These are phyloP conservation scores for Microcyclospora tardicrescens DNA, from an alignment of 2,329 filamentous ascomycete species.

Conservation along the genomic window DNA sequence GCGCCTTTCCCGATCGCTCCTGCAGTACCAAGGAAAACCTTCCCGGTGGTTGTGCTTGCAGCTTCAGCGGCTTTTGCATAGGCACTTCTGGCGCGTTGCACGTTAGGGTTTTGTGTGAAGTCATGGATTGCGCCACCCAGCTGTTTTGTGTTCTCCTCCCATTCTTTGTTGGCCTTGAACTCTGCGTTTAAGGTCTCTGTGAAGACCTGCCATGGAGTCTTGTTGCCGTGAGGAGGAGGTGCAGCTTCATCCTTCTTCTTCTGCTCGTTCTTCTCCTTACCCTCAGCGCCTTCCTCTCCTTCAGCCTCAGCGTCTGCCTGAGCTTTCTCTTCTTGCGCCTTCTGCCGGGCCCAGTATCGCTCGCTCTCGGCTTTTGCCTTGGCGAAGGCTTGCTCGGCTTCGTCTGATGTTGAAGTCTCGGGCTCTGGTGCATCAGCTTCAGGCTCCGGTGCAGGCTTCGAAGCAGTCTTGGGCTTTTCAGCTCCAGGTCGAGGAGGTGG, in stretches of 20 bases:
- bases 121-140: constrained; percentile 79
- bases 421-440: constrained; percentile 11
- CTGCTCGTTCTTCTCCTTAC: constrained; percentile 36
- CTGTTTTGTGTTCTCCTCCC: constrained; percentile 97
- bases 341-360: constrained; percentile 29
- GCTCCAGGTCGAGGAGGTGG: constrained; percentile 9
- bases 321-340: constrained; percentile 17
- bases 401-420: constrained; percentile 16
- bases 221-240: constrained; percentile 93
- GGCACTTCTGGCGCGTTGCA: constrained; percentile 71
- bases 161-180: constrained; percentile 95
- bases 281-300: constrained; percentile 29
- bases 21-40: constrained; percentile 74
- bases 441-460: constrained; percentile 16
- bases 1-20: constrained; percentile 81
- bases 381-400: constrained; percentile 24
- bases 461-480: constrained; percentile 18
- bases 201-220: constrained; percentile 98
- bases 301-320: constrained; percentile 35
- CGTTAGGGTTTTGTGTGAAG: constrained; percentile 83
- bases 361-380: constrained; percentile 23
- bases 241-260: constrained; percentile 59
- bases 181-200: constrained; percentile 88
- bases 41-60: constrained; percentile 63
- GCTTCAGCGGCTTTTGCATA: constrained; percentile 79